A percentile compares a stretch with the other conserved stretches of the same genome.
Conservation (phyloP, 2,329 filamentous ascomycete genomes). For the Arachnopeziza araneosa region DNA sequence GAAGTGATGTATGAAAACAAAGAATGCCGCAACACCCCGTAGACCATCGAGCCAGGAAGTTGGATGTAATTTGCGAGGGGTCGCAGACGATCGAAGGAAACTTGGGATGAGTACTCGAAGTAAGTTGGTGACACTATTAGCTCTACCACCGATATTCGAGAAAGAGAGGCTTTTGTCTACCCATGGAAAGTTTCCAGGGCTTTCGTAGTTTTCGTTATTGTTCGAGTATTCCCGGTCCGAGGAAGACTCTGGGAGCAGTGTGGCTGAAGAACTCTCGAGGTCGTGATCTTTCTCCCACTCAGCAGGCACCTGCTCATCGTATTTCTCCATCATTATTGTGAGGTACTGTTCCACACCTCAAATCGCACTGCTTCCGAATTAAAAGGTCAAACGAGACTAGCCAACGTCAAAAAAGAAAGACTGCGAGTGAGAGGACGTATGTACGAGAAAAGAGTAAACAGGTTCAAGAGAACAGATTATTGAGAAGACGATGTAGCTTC, state of each 20-base stretch:
- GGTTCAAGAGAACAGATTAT: background rate
- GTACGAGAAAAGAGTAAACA: background rate
- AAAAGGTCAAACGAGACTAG: too few relatives aligned
- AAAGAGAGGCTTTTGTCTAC: too few relatives aligned
- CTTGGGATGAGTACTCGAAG: background rate
- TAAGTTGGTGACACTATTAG: background rate
- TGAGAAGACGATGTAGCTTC: background rate
- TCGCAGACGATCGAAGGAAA: background rate
- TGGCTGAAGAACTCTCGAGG: background rate
- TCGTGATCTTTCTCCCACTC: background rate
- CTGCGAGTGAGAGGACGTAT: too few relatives aligned
- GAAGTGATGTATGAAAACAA: slow-evolving; percentile 16
- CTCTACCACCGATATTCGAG: too few relatives aligned
- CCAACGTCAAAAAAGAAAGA: too few relatives aligned
- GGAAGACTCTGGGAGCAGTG: background rate
- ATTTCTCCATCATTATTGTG: background rate
- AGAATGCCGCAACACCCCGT: slow-evolving; percentile 36
- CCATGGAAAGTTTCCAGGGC: background rate
- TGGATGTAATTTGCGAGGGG: slow-evolving; percentile 21
- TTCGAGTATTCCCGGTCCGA: background rate
- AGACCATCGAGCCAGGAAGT: slow-evolving; percentile 43
- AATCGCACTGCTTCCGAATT: too few relatives aligned
- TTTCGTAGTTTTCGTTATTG: background rate
- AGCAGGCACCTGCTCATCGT: background rate
- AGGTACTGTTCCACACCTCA: too few relatives aligned